Evolutionary conservation across 345 rosid species (phyloP), one percentile per base, ranked within the genome.

Genomic region (Arabidopsis arenosa): DNA sequence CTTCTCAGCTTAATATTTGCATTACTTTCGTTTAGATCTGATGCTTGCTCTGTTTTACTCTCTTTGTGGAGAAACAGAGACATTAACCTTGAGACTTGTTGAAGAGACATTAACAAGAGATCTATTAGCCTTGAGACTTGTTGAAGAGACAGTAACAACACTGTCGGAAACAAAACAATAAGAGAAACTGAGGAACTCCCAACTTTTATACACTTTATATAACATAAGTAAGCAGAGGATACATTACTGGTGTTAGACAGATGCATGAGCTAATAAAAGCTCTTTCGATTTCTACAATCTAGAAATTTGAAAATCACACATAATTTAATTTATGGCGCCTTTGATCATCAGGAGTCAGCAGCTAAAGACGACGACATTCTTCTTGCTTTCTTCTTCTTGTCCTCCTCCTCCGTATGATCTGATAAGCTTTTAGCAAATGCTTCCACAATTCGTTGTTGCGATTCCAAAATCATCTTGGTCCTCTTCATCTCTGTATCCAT

Each of bases 401-500:
- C 32, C 84, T 82, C 82, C 72, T 68, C 65, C 26, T 32, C 64
- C 6, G 6, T n/a, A 69, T 72, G 13, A 2, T 90, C 95, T 0
- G 89, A 77, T 41, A 87, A 81, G 3, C 85, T 88, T 73, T 85
- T 87, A 0, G 95, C 87, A 72, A 94, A 92, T 0, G 96, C 84
- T 60, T 90, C 95, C 39, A 92, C 86, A 23, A 92, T 85, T 68
- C 88, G 76, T 75, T 92, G 95, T 72, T 94, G 98, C 0, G 96
- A 92, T 36, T 92, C 93, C 73, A 94, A 66, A 52, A 94, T 82
- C 98, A 94, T 89, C 81, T 86, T 86, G 0, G 96, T 92, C 17
- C 90, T 81, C 87, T 92, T 92, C 93, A 89, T 85, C 84, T 92
- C 97, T 87, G 87, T 92, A 7, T 90, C 97, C 93, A 92, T 92